phyloP scores from a whole-genome alignment of 139 green algal genomes.

The Auxenochlorella protothecoides region DNA sequence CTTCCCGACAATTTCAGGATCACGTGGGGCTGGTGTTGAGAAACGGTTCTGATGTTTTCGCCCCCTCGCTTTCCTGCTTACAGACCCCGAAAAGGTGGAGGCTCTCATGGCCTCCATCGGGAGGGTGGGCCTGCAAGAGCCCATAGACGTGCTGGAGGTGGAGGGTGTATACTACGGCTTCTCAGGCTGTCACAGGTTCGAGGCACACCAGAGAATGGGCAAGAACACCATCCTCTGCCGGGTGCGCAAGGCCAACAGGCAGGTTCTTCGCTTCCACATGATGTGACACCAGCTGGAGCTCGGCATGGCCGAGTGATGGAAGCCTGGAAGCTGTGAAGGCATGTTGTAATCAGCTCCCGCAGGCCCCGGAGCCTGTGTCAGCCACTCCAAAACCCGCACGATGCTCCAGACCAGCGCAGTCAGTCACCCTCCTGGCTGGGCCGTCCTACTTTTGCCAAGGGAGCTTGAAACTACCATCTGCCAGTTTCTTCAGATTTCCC shows the following conservation, averaged over 20 bases:
- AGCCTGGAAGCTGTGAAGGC: neutral
- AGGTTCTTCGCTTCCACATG: conserved; percentile 63
- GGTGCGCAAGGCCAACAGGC: conserved; percentile 61
- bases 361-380: neutral
- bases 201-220: conserved; percentile 68
- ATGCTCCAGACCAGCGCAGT: too few relatives aligned
- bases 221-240: conserved; percentile 68
- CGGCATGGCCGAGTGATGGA: neutral
- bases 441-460: conserved; percentile 31
- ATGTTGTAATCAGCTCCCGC: neutral
- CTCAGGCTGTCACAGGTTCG: conserved; percentile 66
- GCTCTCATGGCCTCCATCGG: conserved; percentile 71
- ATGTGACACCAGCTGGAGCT: conserved; percentile 37
- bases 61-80: neutral
- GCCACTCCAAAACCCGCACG: too few relatives aligned
- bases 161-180: conserved; percentile 80
- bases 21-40: too few relatives aligned
- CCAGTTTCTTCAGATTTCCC: conserved; percentile 10
- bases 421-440: neutral
- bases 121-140: conserved; percentile 72
- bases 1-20: too few relatives aligned
- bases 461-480: conserved; percentile 17
- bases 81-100: conserved; percentile 72
- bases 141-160: conserved; percentile 73
- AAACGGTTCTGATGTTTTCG: neutral